phyloP scores from a whole-genome alignment of 2,329 filamentous ascomycete genomes.

The Plenodomus biglobosus region DNA sequence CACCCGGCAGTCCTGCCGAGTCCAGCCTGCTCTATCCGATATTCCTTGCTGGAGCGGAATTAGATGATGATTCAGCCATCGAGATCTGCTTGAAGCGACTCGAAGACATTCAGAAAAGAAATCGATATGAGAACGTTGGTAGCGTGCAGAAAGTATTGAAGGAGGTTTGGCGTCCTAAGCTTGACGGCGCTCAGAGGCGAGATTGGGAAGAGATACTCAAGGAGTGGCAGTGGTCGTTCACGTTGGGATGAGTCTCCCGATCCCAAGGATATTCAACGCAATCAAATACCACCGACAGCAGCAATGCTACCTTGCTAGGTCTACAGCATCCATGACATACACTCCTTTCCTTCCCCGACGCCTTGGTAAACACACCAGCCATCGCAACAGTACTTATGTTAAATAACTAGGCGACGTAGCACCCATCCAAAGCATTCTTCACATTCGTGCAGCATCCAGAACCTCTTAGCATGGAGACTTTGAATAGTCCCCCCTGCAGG shows the following conservation, averaged over 20 bases:
- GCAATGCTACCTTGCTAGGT: too few species aligned
- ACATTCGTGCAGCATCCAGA: too few species aligned
- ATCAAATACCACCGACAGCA: too few species aligned
- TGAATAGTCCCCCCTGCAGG: too few species aligned
- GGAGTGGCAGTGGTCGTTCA: conserved; percentile 42
- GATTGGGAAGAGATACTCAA: conserved; percentile 42
- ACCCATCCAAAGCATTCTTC: background rate
- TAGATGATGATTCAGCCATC: conserved; percentile 33
- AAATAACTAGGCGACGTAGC: too few species aligned
- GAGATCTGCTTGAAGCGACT: conserved; percentile 34
- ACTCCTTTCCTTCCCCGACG: too few species aligned
- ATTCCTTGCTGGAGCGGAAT: conserved; percentile 40
- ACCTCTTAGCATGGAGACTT: too few species aligned
- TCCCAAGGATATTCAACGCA: too few species aligned
- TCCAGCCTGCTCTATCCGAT: conserved; percentile 41
- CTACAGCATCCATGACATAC: too few species aligned
- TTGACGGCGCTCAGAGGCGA: conserved; percentile 30
- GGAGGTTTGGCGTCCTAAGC: conserved; percentile 38
- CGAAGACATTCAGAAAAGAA: conserved; percentile 36
- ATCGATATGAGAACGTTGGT: conserved; percentile 39
- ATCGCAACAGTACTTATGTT: too few species aligned
- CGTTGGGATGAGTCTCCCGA: conserved; percentile 21
- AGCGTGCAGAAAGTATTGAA: conserved; percentile 40
- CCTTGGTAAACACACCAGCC: too few species aligned
- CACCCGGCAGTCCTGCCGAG: conserved; percentile 38